A percentile compares a stretch with the other conserved stretches of the same genome.
These are phyloP conservation scores for Chamaecrista fasciculata DNA, from an alignment of 306 rosid genomes.

Conservation along the genomic window DNA sequence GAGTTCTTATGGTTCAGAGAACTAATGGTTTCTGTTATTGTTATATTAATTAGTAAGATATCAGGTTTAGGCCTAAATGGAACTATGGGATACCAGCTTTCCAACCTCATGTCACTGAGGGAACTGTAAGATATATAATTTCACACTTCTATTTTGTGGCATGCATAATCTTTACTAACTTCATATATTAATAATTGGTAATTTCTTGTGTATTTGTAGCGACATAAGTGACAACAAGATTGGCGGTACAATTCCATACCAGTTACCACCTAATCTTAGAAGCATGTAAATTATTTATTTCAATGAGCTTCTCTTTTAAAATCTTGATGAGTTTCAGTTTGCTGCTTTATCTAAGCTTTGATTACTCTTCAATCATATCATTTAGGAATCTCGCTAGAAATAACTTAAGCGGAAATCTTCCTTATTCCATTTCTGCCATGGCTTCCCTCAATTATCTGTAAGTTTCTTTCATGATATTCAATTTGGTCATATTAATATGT, in stretches of 20 bases:
- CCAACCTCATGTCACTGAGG: constrained; percentile 60
- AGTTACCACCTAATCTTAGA: constrained; percentile 87
- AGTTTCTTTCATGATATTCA: constrained; percentile 36
- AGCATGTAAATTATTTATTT: constrained; percentile 58
- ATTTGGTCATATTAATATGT: constrained; percentile 19
- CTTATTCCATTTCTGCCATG: constrained; percentile 78
- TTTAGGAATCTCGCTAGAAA: constrained; percentile 78
- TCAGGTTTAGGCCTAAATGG: constrained; percentile 84
- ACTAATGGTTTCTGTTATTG: constrained; percentile 34
- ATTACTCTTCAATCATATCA: constrained; percentile 2
- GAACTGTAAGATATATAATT: constrained; percentile 67
- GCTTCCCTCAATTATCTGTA: constrained; percentile 66
- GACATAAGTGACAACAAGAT: constrained; percentile 78
- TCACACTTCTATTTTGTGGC: not conserved
- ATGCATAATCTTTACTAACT: constrained; percentile 15
- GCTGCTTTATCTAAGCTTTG: constrained; percentile 6
- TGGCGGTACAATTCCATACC: constrained; percentile 75
- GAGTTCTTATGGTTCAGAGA: constrained; percentile 11
- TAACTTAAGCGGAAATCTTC: constrained; percentile 80
- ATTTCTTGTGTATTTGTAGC: constrained; percentile 37
- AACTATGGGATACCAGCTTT: constrained; percentile 82
- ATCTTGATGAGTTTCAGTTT: constrained; percentile 17
- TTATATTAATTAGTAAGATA: constrained; percentile 50
- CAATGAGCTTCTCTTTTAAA: not conserved
- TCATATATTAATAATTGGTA: not conserved